These are phyloP conservation scores for Penicillium sp. DNA, from an alignment of 2,329 filamentous ascomycete genomes.

Conservation along the genomic window DNA sequence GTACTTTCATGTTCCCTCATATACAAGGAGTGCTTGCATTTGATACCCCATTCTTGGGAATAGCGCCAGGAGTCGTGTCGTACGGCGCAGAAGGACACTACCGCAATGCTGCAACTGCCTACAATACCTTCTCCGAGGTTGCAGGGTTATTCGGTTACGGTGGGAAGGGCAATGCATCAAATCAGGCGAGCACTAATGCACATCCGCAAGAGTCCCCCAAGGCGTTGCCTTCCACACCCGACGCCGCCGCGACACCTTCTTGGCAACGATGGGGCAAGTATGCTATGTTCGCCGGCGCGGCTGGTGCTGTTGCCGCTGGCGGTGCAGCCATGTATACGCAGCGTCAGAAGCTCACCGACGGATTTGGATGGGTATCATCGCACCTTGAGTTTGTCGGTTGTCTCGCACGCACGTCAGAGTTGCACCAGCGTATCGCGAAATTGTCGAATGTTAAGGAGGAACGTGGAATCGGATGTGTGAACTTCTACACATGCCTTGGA, in stretches of 20 bases:
- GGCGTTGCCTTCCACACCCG: conserved; percentile 33
- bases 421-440: conserved; percentile 68
- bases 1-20: conserved; percentile 81
- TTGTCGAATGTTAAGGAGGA: conserved; percentile 65
- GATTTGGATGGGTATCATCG: conserved; percentile 78
- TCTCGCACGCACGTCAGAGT: conserved; percentile 76
- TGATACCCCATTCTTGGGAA: conserved; percentile 77
- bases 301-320: conserved; percentile 74
- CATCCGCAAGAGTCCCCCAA: conserved; percentile 16
- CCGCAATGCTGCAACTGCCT: conserved; percentile 67
- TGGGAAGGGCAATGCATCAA: conserved; percentile 33
- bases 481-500: conserved; percentile 84
- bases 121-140: conserved; percentile 66
- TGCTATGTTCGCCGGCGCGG: conserved; percentile 80
- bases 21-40: conserved; percentile 88
- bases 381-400: conserved; percentile 94
- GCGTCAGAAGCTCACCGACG: conserved; percentile 72
- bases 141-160: conserved; percentile 65
- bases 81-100: conserved; percentile 77
- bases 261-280: conserved; percentile 85
- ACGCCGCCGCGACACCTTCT: conserved; percentile 47
- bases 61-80: conserved; percentile 51
- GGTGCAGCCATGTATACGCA: conserved; percentile 84
- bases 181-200: conserved; percentile 9
- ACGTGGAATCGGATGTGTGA: conserved; percentile 72